Evolutionary conservation across 129 eudicot genomes (phyloP).

Genomic region (Lonicera japonica): DNA sequence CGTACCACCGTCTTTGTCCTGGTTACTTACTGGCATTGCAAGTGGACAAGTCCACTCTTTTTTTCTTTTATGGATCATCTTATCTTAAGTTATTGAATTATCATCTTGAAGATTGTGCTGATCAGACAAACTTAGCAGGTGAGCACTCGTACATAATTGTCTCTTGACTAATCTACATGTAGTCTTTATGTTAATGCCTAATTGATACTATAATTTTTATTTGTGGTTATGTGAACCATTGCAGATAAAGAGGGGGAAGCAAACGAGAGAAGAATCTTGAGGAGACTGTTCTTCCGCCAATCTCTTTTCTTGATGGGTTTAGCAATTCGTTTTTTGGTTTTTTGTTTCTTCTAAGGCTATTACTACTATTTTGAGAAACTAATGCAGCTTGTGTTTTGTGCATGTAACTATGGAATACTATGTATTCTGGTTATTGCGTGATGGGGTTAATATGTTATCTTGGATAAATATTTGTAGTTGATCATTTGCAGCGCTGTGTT

Average conservation of each 20-base stretch:
- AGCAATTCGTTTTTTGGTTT: background rate
- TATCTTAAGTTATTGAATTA: background rate
- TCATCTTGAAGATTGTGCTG: slow-evolving; percentile 19
- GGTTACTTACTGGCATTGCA: background rate
- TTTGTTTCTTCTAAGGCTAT: background rate
- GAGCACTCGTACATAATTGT: too few relatives aligned
- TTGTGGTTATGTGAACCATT: background rate
- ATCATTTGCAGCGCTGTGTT: background rate
- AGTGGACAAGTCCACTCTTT: background rate
- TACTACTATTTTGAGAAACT: background rate
- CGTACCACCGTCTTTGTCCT: slow-evolving; percentile 7
- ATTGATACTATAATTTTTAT: too few relatives aligned
- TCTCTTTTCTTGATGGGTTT: background rate
- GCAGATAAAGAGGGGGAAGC: slow-evolving; percentile 9
- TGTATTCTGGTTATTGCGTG: slow-evolving; percentile 1
- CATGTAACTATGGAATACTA: background rate
- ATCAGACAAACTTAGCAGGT: slow-evolving; percentile 4
- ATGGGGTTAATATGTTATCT: background rate
- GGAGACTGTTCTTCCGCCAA: slow-evolving; percentile 19
- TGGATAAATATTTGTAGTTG: slow-evolving; percentile 2
- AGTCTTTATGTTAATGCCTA: background rate
- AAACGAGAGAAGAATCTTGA: slow-evolving; percentile 15
- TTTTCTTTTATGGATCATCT: too few relatives aligned
- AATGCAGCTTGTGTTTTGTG: slow-evolving; percentile 1
- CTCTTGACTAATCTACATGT: too few relatives aligned